Percentiles rank a stretch among this genome's conserved stretches.
phyloP scores from a whole-genome alignment of 441 rosid genomes.

The Capsella rubella region DNA sequence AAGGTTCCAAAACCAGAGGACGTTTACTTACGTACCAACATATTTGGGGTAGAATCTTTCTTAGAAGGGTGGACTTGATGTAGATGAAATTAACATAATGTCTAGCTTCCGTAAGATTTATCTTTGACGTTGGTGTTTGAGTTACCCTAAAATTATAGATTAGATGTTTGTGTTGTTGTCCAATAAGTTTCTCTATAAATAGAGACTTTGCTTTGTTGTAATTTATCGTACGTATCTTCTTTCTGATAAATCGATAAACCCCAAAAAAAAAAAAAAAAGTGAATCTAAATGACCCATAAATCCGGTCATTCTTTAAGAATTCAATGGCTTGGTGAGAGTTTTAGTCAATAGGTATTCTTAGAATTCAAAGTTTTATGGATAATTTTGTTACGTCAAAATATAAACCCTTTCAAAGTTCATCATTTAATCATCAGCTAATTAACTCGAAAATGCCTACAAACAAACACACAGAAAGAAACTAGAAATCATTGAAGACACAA shows the following conservation, averaged over 20 bases:
- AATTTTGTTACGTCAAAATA: background rate
- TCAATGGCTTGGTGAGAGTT: background rate
- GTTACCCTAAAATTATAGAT: no score
- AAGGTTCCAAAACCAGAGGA: no score
- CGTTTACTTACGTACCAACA: no score
- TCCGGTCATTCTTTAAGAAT: background rate
- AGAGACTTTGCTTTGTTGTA: background rate
- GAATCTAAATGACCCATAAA: background rate
- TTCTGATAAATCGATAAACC: background rate
- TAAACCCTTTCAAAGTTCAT: conserved; percentile 2
- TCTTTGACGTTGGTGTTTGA: no score
- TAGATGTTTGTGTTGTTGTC: no score
- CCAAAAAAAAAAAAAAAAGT: background rate
- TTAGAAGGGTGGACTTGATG: no score
- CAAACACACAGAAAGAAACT: background rate
- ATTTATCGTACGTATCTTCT: no score
- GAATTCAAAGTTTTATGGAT: background rate
- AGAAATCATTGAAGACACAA: background rate
- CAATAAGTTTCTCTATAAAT: background rate
- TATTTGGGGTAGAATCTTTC: no score
- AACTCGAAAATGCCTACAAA: background rate
- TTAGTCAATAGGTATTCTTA: background rate
- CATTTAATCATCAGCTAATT: background rate
- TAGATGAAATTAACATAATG: no score
- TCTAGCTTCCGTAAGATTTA: no score